phyloP scores from a whole-genome alignment of 257 asterid genomes.

The Ballota nigra region DNA sequence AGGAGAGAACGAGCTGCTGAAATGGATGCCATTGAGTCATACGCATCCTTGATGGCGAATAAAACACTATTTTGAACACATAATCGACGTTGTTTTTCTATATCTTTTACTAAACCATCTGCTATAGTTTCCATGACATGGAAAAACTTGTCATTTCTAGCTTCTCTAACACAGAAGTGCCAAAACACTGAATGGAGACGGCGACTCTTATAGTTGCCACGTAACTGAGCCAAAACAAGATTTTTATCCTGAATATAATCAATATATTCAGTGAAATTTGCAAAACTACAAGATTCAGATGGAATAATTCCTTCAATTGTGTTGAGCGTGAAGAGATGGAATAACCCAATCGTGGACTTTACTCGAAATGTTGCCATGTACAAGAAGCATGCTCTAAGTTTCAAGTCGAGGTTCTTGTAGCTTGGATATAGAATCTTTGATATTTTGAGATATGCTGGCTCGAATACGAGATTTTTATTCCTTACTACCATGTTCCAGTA shows the following conservation, averaged over 20 bases:
- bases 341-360: background rate
- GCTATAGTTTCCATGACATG: background rate
- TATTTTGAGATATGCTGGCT: background rate
- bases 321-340: background rate
- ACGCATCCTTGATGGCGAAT: background rate
- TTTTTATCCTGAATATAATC: background rate
- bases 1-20: background rate
- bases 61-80: background rate
- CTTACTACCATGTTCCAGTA: background rate
- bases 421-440: background rate
- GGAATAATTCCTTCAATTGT: background rate
- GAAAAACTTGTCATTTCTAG: background rate
- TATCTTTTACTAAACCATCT: background rate
- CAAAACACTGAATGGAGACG: background rate
- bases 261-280: background rate
- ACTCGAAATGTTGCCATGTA: background rate
- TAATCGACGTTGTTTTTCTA: background rate
- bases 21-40: background rate
- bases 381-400: background rate
- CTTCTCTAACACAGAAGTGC: background rate
- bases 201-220: background rate
- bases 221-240: background rate
- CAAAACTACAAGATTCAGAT: background rate
- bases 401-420: background rate
- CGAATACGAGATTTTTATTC: background rate